Base-by-base conservation (phyloP, 129 eudicot species). In the Ambrosia artemisiifolia region DNA sequence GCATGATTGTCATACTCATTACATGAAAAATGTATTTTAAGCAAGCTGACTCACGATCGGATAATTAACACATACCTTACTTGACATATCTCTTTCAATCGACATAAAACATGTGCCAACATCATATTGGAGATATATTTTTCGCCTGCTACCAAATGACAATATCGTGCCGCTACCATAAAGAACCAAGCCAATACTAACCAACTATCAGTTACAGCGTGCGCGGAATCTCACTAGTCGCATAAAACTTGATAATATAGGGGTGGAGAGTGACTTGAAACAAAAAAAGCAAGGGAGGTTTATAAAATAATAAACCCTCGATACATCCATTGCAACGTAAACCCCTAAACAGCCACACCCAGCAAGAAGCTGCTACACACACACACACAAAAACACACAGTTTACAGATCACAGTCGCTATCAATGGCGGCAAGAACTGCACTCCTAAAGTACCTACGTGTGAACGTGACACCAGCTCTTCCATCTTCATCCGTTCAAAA, bases 371-470 rank as follows among this genome's bases (percentile, higher is more conserved):
- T 71, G 28, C 72, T 36, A 67, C 68, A 76, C 75, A 67, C 74
- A 76, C 55, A 24, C 28, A 24, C 28, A 24, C 28, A 24, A 24
- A 24, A 0, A 24, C 28, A 19, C 71, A 3, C 71, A 32, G 76
- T 48, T 63, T 56, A 35, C 51, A 51, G 63, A 40, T 40, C 44
- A 40, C 43, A 38, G 1, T 36, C 12, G 69, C 73, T 69, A 72
- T 13, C 71, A 51, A 67, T 83, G 96, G 98, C 98, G 79, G 92
- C 88, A 42, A 84, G 92, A 72, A 93, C 79, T 57, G 96, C 97
- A 63, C 62, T 90, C 34, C 86, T 94, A 43, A 88, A 83, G 85
- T 63, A 90, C 72, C 78, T 90, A 72, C 86, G 97, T 68, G 89
- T 94, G 48, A 82, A 78, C 42, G 88, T 79, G 3, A 76, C 70